Conservation (phyloP, 805 yeast genomes). For the Naumovozyma dairenensis region DNA sequence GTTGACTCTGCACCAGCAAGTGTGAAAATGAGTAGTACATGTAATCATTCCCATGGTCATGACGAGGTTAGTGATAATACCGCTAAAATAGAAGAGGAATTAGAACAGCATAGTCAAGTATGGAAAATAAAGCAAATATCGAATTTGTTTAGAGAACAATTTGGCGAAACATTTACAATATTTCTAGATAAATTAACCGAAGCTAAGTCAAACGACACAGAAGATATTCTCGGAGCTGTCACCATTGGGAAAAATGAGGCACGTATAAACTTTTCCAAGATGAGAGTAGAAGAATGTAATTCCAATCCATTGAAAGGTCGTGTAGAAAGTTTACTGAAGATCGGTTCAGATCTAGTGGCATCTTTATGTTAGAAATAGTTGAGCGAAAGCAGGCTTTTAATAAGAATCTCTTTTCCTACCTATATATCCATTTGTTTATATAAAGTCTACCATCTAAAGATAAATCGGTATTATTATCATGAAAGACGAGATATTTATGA, state of each 20-base stretch:
- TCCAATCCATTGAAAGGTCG: conserved; percentile 73
- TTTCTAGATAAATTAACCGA: conserved; percentile 15
- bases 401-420: not conserved
- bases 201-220: conserved; percentile 4
- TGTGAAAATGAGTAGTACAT: conserved; percentile 68
- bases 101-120: conserved; percentile 10
- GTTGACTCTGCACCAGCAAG: conserved; percentile 94
- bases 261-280: conserved; percentile 47
- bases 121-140: conserved; percentile 46
- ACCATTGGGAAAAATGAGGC: conserved; percentile 73
- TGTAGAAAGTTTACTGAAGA: conserved; percentile 65
- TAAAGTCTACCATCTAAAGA: too few species aligned
- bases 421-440: too few species aligned
- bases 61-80: conserved; percentile 11
- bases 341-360: conserved; percentile 75
- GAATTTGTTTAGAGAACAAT: conserved; percentile 67
- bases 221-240: conserved; percentile 41
- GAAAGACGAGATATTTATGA: too few species aligned
- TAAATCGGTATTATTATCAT: too few species aligned
- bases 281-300: conserved; percentile 57
- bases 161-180: conserved; percentile 61
- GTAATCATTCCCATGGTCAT: conserved; percentile 36
- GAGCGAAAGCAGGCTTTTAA: conserved; percentile 1
- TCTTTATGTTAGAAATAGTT: conserved; percentile 48
- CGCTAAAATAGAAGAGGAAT: too few species aligned